Evolutionary conservation across 2,329 filamentous ascomycete genomes (phyloP), one percentile per base, ranked within the genome.

Genomic region (Fusarium sororula): DNA sequence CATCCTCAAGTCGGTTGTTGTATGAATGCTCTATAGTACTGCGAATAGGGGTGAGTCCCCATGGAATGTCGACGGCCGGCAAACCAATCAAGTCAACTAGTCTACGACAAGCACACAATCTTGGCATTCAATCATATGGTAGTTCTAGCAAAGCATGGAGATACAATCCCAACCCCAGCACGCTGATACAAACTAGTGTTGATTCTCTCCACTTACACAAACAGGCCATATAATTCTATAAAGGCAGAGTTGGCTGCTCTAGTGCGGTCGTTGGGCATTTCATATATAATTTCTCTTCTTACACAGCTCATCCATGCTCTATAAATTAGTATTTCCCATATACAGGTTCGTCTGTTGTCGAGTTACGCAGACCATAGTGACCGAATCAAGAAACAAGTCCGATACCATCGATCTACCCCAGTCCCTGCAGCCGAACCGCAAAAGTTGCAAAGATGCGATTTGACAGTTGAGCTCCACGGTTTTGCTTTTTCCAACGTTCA

Each of bases 401-500:
- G 63, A 32, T 63, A 28, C 35, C 39, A 48, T 48, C 45, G 13
- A 62, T 62, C n/a, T 47, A 65, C 63, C 63, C 63, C 32, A 44
- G 45, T 61, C 57, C 38, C 44, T 62, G 55, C 37, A 39, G 28
- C 42, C 42, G 30, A 38, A 39, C 59, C 61, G 41, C n/a, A 38
- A 48, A 47, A 60, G 55, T 41, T 59, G 56, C 56, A 59, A 59
- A 59, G 56, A 59, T 59, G 56, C 56, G 56, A 59, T 39, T 55
- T 45, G 39, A 53, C 44, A 45, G 44, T 35, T 22, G 20, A 47
- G 37, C 17, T 60, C 61, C 55, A 35, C 47, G 20, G 30, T 24
- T 70, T 70, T 70, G 53, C 67, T 70, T 70, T 70, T 70, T 70
- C 28, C 15, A 47, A 55, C 47, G 26, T 37, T 54, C 35, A 30